phyloP scores from a whole-genome alignment of 202 grass and related monocot genomes.

The Eragrostis tef region DNA sequence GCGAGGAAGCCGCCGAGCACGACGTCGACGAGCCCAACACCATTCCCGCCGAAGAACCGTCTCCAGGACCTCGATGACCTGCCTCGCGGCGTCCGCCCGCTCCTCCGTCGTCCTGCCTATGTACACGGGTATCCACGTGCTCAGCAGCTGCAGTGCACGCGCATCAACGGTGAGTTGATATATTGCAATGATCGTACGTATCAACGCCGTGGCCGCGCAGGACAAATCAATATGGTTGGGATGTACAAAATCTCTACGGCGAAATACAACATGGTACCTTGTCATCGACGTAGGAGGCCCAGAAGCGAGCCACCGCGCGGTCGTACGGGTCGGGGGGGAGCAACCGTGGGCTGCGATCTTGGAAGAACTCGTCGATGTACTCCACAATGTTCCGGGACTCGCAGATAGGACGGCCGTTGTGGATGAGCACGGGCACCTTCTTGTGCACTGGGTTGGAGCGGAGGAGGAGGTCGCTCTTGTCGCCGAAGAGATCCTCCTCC shows the following conservation, averaged over 20 bases:
- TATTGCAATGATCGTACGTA: no score
- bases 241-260: neutral
- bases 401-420: slow-evolving; percentile 40
- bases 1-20: slow-evolving; percentile 37
- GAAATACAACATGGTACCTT: slow-evolving; percentile 23
- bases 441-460: slow-evolving; percentile 43
- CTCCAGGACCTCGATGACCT: neutral
- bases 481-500: slow-evolving; percentile 39
- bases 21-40: slow-evolving; percentile 40
- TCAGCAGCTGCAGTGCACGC: neutral
- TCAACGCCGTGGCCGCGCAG: neutral
- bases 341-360: neutral
- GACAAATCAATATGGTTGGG: neutral
- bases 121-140: neutral
- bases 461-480: slow-evolving; percentile 56
- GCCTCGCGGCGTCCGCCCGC: neutral
- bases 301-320: slow-evolving; percentile 52
- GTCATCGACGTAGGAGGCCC: slow-evolving; percentile 50
- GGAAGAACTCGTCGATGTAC: slow-evolving; percentile 55
- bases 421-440: slow-evolving; percentile 48
- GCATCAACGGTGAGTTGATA: neutral
- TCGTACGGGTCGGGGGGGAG: slow-evolving; percentile 50
- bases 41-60: slow-evolving; percentile 44
- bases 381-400: slow-evolving; percentile 55
- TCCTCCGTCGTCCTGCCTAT: slow-evolving; percentile 11